Base-by-base conservation (phyloP, 768 basidiomycete species). In the Lentinula boryana region DNA sequence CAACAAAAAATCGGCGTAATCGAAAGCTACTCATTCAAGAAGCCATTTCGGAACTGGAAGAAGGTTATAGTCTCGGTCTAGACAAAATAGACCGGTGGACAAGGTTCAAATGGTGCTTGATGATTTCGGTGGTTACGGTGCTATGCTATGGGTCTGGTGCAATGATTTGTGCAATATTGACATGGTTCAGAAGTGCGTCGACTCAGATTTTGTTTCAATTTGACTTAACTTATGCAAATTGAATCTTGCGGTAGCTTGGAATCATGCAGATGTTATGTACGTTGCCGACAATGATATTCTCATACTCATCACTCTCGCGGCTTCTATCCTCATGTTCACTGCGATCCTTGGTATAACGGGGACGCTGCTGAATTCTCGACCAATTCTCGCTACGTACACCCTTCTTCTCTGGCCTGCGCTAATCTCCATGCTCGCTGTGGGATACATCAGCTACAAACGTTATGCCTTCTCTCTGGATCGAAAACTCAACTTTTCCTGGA, bases 401-500 rank as follows among this genome's bases (percentile, higher is more conserved):
- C 70, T 90, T 51, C 78, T 90, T 13, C 79, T 91, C 53, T 88
- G 86, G 84, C 86, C 87, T 2, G 78, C 78, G 1, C 72, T 88
- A 60, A 68, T 81, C 32, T 78, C 83, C 4, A 67, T 89, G 57
- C 77, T 85, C 63, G 76, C 82, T 5, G 76, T 88, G 60, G 87
- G 85, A 33, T 89, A 89, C 67, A 74, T 77, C n/a, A 73, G 81
- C 18, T 89, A 88, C 72, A 84, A 85, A 64, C 81, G 85, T 38
- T 75, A 75, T 84, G 74, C 80, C 0, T 83, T 86, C 67, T 73
- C 85, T 36, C 78, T 91, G 60, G 85, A 86, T 63, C 76, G 81
- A 63, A 89, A 89, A 70, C 75, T 89, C 48, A 84, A 86, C 67
- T 74, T 84, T 61, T 78, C 84, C 12, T 91, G 89, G 89, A 85